Evolutionary conservation across 2,329 filamentous ascomycete species (phyloP), one percentile per base, ranked within the genome.

Genomic region (Plenodomus lindquistii): DNA sequence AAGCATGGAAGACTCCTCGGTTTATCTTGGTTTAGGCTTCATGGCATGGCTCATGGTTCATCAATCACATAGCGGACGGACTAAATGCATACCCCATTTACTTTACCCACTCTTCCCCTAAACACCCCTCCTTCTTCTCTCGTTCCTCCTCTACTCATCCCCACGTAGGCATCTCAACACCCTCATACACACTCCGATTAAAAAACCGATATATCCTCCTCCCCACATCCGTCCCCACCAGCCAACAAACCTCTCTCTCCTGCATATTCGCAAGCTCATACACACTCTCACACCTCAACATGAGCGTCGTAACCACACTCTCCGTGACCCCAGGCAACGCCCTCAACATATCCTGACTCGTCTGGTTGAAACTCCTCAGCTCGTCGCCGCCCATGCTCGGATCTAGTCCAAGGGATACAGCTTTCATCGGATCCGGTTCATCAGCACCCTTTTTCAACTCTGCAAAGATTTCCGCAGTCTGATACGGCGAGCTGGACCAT

Each of bases 391-490:
- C 70, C 31, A 75, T 70, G 19, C 81, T 81, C 3, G 79, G 74
- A 57, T 89, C 85, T 1, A 99, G 77, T 0, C 94, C 94, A 2
- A 92, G 83, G 50, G 88, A 85, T 7, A 96, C 91, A 0, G 94
- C 94, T 2, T 85, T 85, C 29, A 96, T 81, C 1, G 94, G 94
- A 69, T 99, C 92, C 0, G 94, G 94, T 73, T 99, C 94, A 2
- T 86, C 80, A 61, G 93, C 88, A 63, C 91, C 87, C 58, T 91
- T 88, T 77, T 99, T 99, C 45, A 99, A 82, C 58, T 91, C 87
- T 63, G 92, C 87, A 69, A 99, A 97, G 54, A 99, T 97, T 76
- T 97, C 92, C 1, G 94, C 94, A 0, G 94, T 97, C 72, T 99
- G 92, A 67, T 96, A 96, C 0, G 94, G 93, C 10, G 87, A 91